Conservation (phyloP, 1,139 yeast species). For the Debaryomyces sp. region DNA sequence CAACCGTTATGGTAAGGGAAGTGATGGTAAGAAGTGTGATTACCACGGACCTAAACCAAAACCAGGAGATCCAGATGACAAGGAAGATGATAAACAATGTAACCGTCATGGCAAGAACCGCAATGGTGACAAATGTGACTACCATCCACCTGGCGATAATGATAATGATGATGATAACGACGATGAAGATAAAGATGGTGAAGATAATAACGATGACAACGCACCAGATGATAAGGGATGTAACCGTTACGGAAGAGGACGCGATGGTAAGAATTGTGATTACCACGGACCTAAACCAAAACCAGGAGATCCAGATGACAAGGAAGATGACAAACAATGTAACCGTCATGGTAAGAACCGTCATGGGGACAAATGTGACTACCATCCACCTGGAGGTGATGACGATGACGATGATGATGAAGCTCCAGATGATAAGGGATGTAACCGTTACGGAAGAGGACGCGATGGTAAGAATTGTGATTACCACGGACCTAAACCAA, state of each 20-base stretch:
- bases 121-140: not conserved
- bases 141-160: not conserved
- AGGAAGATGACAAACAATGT: not conserved
- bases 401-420: not conserved
- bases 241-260: not conserved
- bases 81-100: not conserved
- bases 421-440: not conserved
- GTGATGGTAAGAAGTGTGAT: not conserved
- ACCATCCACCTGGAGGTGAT: not conserved
- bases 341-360: not conserved
- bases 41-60: not conserved
- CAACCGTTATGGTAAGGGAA: not conserved
- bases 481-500: not conserved
- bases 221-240: not conserved
- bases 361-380: not conserved
- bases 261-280: not conserved
- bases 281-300: not conserved
- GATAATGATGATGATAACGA: not conserved
- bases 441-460: not conserved
- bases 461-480: not conserved
- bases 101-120: not conserved
- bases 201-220: not conserved
- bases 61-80: not conserved
- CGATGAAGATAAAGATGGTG: not conserved
- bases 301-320: not conserved